Evolutionary conservation across 83 land plant species (phyloP), one percentile per base, ranked within the genome.

Genomic region (Picea engelmannii): DNA sequence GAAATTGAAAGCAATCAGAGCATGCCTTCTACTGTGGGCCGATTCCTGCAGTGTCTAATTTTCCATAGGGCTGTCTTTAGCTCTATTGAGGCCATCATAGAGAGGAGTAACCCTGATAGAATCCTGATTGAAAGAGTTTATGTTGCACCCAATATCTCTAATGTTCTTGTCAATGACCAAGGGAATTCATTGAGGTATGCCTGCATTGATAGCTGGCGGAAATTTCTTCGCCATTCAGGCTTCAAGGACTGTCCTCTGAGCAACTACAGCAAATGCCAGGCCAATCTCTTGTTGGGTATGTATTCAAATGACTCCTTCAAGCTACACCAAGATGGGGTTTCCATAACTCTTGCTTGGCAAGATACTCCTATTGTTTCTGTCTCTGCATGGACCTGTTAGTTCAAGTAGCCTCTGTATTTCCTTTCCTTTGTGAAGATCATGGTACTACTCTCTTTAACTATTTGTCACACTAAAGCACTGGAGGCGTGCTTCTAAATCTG

Each of bases 21-120:
- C 59, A 47, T 40, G 66, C 82, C 82, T 44, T 80, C 82, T 38
- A 42, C 24, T 23, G 71, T 80, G 76, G 60, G 23, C 27, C 71
- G 82, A 35, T 80, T 80, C 82, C 35, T 69, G 35, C 73, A 80
- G 58, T 62, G 59, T 42, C 76, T 80, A n/a, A 24, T 80, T 66
- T 80, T 62, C 82, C 49, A 66, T 12, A 67, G 76, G 44, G 82
- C 80, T 11, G 55, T 80, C 13, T 80, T 80, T 63, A 27, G 70
- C 31, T 80, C 82, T n/a, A 47, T 80, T 24, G 82, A 80, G 31
- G 82, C 75, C 38, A 35, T 49, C 24, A 13, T 80, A 49, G 76
- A 42, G 17, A 64, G 59, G 74, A 40, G 44, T 49, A 80, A 66
- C 59, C 76, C 71, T 47, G 82, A 80, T 15, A 69, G 71, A 24